Base-by-base conservation (phyloP, 2,329 filamentous ascomycete genomes). In the Phyllosticta ampelicida region DNA sequence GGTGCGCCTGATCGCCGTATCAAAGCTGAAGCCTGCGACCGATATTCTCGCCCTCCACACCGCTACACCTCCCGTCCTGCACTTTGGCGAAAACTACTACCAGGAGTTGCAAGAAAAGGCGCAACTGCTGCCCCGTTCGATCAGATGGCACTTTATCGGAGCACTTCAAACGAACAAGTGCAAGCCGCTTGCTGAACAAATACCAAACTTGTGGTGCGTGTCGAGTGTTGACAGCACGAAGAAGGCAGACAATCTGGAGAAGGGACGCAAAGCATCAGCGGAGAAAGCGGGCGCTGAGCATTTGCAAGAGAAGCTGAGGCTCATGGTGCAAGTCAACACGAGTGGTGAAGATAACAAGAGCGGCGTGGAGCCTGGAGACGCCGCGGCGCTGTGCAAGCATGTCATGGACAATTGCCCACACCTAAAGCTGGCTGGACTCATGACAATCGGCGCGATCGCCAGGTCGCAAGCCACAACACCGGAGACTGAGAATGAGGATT, bases 361-460 rank as follows among this genome's bases (percentile, higher is more conserved):
- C 3, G 94, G 94, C 19, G 86, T 90, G 51, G 76, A 83, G 5
- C 92, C 91, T 0, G 80, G 78, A 1, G 74, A 80, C 13, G 76
- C 87, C 58, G 77, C 82, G 1, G 77, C 74, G 0, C 75, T 97
- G 48, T 92, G 89, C 69, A 79, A 78, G 55, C 80, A 86, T 66
- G 83, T 99, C 55, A 71, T 81, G 10, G 78, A 86, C 4, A 77
- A 82, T 44, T 95, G 90, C 70, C 85, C 88, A 1, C 80, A 85
- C 69, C 76, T 99, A 44, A 77, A 81, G 59, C 76, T 99, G 2
- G 79, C 87, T 28, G 94, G 94, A 0, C 74, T 99, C 44, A 99
- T 99, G 94, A 99, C 94, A 1, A 97, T 99, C 67, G 94, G 94
- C 1, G 90, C 92, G 18, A 95, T 97, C 70, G 92, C 90, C 53